Conservation (phyloP, 2,329 filamentous ascomycete species). For the Nothophaeocryptopus gaeumannii region DNA sequence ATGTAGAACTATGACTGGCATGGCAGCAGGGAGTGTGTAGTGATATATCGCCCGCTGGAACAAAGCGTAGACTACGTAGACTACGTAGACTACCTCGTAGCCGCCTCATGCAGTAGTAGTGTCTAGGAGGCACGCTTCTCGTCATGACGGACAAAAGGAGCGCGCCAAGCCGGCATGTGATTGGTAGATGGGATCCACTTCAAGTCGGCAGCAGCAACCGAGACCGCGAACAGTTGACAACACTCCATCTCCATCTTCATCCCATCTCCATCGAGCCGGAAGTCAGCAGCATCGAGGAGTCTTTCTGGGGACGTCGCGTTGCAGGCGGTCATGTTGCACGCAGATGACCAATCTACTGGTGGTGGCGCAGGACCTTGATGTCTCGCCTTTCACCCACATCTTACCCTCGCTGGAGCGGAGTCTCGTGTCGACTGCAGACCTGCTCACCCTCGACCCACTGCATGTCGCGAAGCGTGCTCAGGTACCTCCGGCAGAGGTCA, state of each 20-base stretch:
- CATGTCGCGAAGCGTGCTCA: conserved; percentile 84
- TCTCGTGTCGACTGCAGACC: conserved; percentile 73
- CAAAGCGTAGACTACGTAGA: too few relatives aligned
- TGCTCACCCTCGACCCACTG: conserved; percentile 76
- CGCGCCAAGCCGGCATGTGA: too few relatives aligned
- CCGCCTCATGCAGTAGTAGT: too few relatives aligned
- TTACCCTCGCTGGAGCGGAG: conserved; percentile 77
- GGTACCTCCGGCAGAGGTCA: conserved; percentile 76
- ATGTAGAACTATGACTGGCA: too few relatives aligned
- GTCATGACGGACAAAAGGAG: too few relatives aligned
- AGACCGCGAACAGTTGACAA: neutral
- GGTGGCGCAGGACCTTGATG: conserved; percentile 76
- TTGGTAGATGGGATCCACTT: too few relatives aligned
- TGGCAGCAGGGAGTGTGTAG: too few relatives aligned
- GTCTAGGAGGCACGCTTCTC: too few relatives aligned
- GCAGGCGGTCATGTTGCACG: conserved; percentile 28
- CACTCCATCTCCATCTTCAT: too few relatives aligned
- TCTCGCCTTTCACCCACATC: conserved; percentile 68
- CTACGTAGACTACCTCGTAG: too few relatives aligned
- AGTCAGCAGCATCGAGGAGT: neutral
- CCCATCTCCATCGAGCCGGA: conserved; percentile 1
- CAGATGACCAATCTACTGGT: conserved; percentile 81
- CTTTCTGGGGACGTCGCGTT: neutral
- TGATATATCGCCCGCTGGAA: too few relatives aligned
- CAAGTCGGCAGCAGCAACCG: too few relatives aligned